These are phyloP conservation scores for Tuber borchii DNA, from an alignment of 495 filamentous ascomycete genomes.

Conservation along the genomic window DNA sequence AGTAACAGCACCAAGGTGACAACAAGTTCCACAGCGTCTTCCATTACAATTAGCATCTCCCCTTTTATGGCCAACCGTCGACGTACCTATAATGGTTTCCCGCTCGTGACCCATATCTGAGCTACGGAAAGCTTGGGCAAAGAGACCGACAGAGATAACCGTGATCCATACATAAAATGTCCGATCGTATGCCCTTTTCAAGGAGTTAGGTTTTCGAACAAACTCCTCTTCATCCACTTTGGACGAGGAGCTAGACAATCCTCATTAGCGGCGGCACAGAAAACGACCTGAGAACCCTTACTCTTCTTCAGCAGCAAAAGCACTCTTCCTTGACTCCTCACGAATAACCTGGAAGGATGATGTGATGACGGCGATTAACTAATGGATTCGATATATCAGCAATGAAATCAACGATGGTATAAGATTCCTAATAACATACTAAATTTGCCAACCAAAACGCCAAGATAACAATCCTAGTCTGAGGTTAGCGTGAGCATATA, in stretches of 20 bases:
- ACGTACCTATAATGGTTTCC: slow-evolving; percentile 48
- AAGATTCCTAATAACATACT: slow-evolving; percentile 30
- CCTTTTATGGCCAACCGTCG: not conserved
- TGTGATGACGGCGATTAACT: slow-evolving; percentile 92
- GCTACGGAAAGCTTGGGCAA: slow-evolving; percentile 68
- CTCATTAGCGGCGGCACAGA: not conserved
- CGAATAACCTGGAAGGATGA: slow-evolving; percentile 97
- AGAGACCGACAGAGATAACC: slow-evolving; percentile 68
- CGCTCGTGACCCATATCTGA: slow-evolving; percentile 59
- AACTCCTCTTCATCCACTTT: slow-evolving; percentile 47
- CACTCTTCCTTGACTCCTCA: slow-evolving; percentile 89
- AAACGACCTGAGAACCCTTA: slow-evolving; percentile 30
- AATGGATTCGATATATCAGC: slow-evolving; percentile 12
- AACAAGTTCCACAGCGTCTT: slow-evolving; percentile 60
- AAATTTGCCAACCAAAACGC: slow-evolving; percentile 95
- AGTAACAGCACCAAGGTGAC: slow-evolving; percentile 72
- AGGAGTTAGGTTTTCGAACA: slow-evolving; percentile 47
- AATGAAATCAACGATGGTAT: not conserved
- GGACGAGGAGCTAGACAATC: not conserved
- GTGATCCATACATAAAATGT: slow-evolving; percentile 72
- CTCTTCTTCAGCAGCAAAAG: slow-evolving; percentile 74
- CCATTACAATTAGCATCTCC: slow-evolving; percentile 1
- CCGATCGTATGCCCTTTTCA: slow-evolving; percentile 66
- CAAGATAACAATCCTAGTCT: slow-evolving; percentile 71
- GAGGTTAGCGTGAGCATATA: slow-evolving; percentile 6